Evolutionary conservation across 139 green algal species (phyloP).

Genomic region (Picochlorum sp.): DNA sequence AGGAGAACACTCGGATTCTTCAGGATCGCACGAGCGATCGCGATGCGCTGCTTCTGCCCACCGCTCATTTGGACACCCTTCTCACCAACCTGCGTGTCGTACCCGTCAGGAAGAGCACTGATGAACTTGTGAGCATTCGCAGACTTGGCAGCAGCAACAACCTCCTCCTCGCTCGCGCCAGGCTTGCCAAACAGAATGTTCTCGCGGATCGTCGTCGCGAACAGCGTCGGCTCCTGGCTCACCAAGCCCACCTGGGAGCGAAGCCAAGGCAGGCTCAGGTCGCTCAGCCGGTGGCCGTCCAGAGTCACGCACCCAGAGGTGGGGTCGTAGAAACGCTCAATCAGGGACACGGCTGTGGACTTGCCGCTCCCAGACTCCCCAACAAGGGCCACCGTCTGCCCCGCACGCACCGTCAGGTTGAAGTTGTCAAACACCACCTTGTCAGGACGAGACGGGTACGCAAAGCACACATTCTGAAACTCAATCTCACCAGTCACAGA

Average conservation of each 20-base stretch:
- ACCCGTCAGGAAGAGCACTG: constrained; percentile 47
- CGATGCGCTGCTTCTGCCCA: constrained; percentile 80
- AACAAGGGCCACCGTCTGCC: constrained; percentile 81
- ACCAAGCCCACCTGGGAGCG: constrained; percentile 52
- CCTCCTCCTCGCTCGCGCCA: constrained; percentile 36
- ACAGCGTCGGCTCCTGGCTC: constrained; percentile 86
- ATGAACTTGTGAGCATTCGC: constrained; percentile 81
- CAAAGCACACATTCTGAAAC: constrained; percentile 56
- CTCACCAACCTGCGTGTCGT: constrained; percentile 37
- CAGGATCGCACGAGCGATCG: constrained; percentile 74
- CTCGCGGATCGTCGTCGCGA: constrained; percentile 47
- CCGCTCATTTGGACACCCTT: constrained; percentile 43
- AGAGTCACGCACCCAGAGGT: constrained; percentile 44
- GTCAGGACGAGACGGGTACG: constrained; percentile 68
- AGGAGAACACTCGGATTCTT: constrained; percentile 60
- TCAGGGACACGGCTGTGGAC: constrained; percentile 74
- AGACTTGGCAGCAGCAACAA: constrained; percentile 53
- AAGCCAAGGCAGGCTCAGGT: constrained; percentile 64
- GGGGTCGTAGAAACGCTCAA: constrained; percentile 91
- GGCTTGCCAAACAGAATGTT: constrained; percentile 75
- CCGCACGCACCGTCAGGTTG: constrained; percentile 50
- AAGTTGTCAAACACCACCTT: constrained; percentile 55
- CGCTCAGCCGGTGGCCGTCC: constrained; percentile 70
- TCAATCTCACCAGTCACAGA: constrained; percentile 39
- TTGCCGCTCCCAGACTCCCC: constrained; percentile 84